Base-by-base conservation (phyloP, 1,284 basidiomycete species). In the Cryptococcus jaspeensis region DNA sequence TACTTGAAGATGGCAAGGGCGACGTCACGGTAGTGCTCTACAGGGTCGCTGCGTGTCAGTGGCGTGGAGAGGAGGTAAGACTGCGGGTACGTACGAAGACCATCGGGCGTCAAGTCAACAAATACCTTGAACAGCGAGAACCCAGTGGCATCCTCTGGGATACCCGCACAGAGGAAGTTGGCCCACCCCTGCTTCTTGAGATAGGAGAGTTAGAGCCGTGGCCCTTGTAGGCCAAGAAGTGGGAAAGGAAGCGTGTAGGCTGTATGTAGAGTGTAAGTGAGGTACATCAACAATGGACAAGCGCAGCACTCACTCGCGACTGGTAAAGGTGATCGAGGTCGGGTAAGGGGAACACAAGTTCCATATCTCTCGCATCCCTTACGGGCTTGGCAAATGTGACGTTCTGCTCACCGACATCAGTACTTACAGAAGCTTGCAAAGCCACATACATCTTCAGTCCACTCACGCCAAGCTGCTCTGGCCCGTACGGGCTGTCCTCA, bases 141-240 rank as follows among this genome's bases (percentile, higher is more conserved):
- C 3, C 84, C 92, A 18, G 88, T 83, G 1, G 78, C 82, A 15
- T 79, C 80, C 53, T 84, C 82, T 56, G 89, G 87, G 2, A 85
- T 81, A 3, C 90, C 92, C 40, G 87, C 83, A 55, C 84, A 85
- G 46, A 99, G 80, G 22, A 82, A 82, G 55, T 90, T 93, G 50
- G 89, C 85, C 94, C 94, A 98, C 5, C 94, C 92, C 71, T 89
- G 88, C 64, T 84, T 81, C 80, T 98, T 99, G 60, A 99, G 81
- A 75, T 93, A 92, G 1, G 92, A 92, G 64, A 94, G 84, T 99
- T 80, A 0, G 93, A 97, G 1, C 96, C 96, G 39, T 88, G 86
- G 3, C 96, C 97, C 79, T 99, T 96, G 74, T 99, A 94, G 0
- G 96, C 96, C 48, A 97, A 78, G 70, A 96, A 87, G 75, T 97